Evolutionary conservation across 345 rosid species (phyloP).

Genomic region (Streptanthus diversifolius): DNA sequence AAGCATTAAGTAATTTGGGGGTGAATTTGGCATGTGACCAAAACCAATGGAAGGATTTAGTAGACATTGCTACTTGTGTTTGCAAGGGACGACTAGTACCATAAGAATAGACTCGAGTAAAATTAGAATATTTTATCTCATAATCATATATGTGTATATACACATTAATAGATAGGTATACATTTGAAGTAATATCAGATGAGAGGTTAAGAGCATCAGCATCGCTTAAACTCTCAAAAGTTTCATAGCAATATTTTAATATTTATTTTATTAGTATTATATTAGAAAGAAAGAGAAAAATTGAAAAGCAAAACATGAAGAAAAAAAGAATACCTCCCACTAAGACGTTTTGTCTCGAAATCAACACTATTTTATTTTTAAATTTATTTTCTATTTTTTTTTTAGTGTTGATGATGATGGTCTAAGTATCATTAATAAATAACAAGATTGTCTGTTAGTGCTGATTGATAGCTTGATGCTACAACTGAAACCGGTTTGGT

Average conservation of each 20-base stretch:
- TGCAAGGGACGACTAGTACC: background rate
- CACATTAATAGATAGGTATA: background rate
- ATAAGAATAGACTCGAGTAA: background rate
- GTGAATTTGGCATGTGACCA: slow-evolving; percentile 26
- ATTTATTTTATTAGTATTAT: too few relatives aligned
- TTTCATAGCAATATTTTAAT: too few relatives aligned
- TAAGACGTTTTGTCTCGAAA: too few relatives aligned
- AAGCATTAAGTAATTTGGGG: slow-evolving; percentile 8
- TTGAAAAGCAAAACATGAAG: too few relatives aligned
- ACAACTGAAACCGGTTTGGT: slow-evolving; percentile 16
- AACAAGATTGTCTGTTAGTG: background rate
- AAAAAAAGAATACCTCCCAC: too few relatives aligned
- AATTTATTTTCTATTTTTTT: too few relatives aligned
- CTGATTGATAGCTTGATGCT: background rate
- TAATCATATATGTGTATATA: background rate
- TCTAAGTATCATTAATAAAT: slow-evolving; percentile 13
- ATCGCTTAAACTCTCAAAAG: too few relatives aligned
- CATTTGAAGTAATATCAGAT: slow-evolving; percentile 14
- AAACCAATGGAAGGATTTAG: slow-evolving; percentile 8
- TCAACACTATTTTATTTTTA: too few relatives aligned
- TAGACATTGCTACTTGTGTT: slow-evolving; percentile 24
- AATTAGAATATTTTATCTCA: background rate
- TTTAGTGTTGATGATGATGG: too few relatives aligned
- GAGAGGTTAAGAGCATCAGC: too few relatives aligned
- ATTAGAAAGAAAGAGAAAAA: too few relatives aligned